These are phyloP conservation scores for Lactifluus pinguis DNA, from an alignment of 768 basidiomycete genomes.

Conservation along the genomic window DNA sequence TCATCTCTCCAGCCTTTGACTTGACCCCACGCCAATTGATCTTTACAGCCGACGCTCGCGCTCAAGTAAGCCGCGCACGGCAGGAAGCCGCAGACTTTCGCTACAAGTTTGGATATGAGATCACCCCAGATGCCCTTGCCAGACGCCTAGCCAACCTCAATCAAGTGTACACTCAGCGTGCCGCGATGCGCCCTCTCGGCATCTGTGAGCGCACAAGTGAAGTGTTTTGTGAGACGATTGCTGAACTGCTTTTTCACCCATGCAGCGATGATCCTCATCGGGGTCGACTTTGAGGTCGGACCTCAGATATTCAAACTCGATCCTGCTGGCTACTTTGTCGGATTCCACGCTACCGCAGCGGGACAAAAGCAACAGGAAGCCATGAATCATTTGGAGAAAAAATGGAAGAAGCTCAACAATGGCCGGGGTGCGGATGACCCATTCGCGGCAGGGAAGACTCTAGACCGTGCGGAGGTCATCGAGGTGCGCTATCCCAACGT, in stretches of 20 bases:
- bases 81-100: slow-evolving; percentile 86
- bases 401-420: slow-evolving; percentile 90
- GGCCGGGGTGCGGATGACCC: slow-evolving; percentile 76
- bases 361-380: slow-evolving; percentile 98
- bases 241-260: not conserved
- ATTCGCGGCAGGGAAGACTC: slow-evolving; percentile 59
- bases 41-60: slow-evolving; percentile 74
- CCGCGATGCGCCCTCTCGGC: slow-evolving; percentile 93
- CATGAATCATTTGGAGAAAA: slow-evolving; percentile 97
- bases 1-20: slow-evolving; percentile 1
- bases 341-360: slow-evolving; percentile 93
- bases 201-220: slow-evolving; percentile 53
- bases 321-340: slow-evolving; percentile 97
- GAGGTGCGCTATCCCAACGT: slow-evolving; percentile 49
- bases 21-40: not conserved
- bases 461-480: slow-evolving; percentile 73
- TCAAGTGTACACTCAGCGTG: slow-evolving; percentile 96
- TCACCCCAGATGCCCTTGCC: slow-evolving; percentile 93
- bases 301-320: slow-evolving; percentile 99
- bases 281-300: slow-evolving; percentile 80
- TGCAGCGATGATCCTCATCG: slow-evolving; percentile 92
- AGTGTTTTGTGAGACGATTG: not conserved
- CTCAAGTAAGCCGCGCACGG: slow-evolving; percentile 81
- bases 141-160: slow-evolving; percentile 95
- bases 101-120: slow-evolving; percentile 97